A percentile compares a stretch with the other conserved stretches of the same genome.
Evolutionary conservation across 2,329 filamentous ascomycete species (phyloP).

Genomic region (Aspergillus novofumigatus): DNA sequence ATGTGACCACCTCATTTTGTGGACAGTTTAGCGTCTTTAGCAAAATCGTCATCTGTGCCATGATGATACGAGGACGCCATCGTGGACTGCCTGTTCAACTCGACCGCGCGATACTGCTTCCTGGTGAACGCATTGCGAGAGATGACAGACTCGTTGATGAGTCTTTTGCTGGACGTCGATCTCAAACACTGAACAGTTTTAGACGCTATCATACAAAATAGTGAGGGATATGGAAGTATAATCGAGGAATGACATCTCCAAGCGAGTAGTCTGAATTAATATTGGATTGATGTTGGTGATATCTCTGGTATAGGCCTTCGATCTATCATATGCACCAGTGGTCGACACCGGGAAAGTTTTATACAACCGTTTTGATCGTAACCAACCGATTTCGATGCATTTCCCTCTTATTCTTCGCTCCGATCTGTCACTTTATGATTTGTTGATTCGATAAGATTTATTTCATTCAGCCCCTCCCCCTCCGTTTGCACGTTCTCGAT

Average conservation of each 20-base stretch:
- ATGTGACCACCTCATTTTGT: slow-evolving; percentile 26
- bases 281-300: background rate
- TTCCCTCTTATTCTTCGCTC: background rate
- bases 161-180: background rate
- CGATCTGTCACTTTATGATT: background rate
- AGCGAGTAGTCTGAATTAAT: background rate
- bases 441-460: background rate
- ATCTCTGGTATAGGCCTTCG: background rate
- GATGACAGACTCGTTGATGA: slow-evolving; percentile 6
- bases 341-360: background rate
- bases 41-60: slow-evolving; percentile 52
- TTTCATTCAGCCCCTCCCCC: background rate
- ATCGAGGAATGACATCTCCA: background rate
- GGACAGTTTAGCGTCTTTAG: slow-evolving; percentile 48
- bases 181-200: background rate
- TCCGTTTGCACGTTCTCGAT: background rate
- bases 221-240: background rate
- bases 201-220: slow-evolving; percentile 8
- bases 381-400: background rate
- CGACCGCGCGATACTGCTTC: slow-evolving; percentile 42
- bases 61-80: slow-evolving; percentile 55
- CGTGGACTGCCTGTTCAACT: slow-evolving; percentile 53
- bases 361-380: too few relatives aligned
- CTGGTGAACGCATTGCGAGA: slow-evolving; percentile 19
- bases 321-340: too few relatives aligned